Conservation (phyloP, 108 stramenopile species). For the Cyclostephanos invisitatus region DNA sequence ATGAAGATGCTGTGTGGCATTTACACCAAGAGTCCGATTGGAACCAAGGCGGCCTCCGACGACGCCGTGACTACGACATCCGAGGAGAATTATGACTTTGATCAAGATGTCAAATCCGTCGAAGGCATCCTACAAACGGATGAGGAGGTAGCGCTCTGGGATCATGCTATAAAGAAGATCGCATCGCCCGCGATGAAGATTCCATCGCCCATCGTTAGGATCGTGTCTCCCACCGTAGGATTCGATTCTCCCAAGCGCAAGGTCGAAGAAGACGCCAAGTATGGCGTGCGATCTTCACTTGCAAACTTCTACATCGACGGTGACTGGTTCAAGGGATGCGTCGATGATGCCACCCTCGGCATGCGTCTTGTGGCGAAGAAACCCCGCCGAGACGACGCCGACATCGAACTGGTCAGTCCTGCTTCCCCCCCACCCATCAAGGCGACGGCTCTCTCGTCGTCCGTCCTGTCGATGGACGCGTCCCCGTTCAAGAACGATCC, state of each 20-base stretch:
- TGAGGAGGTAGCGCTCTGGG: neutral
- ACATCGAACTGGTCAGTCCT: too few relatives aligned
- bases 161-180: neutral
- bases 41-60: too few relatives aligned
- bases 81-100: too few relatives aligned
- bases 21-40: too few relatives aligned
- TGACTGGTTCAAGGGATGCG: neutral
- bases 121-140: neutral
- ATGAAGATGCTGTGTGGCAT: too few relatives aligned
- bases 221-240: neutral
- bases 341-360: neutral
- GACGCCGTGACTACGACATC: too few relatives aligned
- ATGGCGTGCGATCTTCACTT: neutral
- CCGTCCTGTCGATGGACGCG: neutral
- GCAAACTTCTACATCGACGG: neutral
- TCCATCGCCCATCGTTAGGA: neutral
- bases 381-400: neutral
- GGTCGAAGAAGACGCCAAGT: neutral
- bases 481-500: conserved; percentile 3
- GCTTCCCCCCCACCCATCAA: neutral
- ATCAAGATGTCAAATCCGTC: neutral
- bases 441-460: neutral
- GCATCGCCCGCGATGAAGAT: neutral
- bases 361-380: neutral
- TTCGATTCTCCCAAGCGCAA: neutral